Evolutionary conservation across 306 rosid species (phyloP), one percentile per base, ranked within the genome.

Genomic region (Urtica urens): DNA sequence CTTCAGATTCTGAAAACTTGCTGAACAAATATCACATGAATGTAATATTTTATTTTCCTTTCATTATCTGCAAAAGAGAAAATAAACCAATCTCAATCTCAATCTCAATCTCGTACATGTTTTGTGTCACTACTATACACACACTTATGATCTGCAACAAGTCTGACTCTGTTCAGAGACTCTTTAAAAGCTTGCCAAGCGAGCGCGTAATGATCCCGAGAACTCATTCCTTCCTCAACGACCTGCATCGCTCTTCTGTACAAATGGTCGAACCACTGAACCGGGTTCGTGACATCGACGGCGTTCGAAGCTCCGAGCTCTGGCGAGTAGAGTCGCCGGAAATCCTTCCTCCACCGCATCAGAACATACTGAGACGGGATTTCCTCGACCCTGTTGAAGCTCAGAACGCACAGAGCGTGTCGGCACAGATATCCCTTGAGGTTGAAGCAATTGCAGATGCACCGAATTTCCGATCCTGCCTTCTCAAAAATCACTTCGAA

Each of bases 241-340:
- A 78, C 83, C 65, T 79, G 85, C 84, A 84, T 90, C 41, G 92
- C 90, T 44, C 74, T 70, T 84, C 76, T 81, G 75, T 81, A 77
- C 80, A 90, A 75, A 76, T 90, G 92, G 73, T 90, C 97, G 52
- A 68, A 84, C 84, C 86, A 72, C 79, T 84, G 95, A 74, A 84
- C 82, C n/a, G 93, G 87, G 69, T 90, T 84, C 57, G 74, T 66
- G 49, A 74, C 68, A 79, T 90, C 97, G 23, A 81, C 76, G 57
- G 59, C 71, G 55, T 84, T 70, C 17, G 72, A 69, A n/a, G n/a
- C n/a, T 57, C 80, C 69, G 46, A 81, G 70, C 49, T 77, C 75
- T 26, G 93, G 84, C 42, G 71, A 86, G 64, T 84, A 84, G 46
- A 84, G 51, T 14, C 93, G 86, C 70, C 66, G 78, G 53, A 70